These are phyloP conservation scores for Chenopodium album DNA, from an alignment of 148 eudicot species.

Conservation along the genomic window DNA sequence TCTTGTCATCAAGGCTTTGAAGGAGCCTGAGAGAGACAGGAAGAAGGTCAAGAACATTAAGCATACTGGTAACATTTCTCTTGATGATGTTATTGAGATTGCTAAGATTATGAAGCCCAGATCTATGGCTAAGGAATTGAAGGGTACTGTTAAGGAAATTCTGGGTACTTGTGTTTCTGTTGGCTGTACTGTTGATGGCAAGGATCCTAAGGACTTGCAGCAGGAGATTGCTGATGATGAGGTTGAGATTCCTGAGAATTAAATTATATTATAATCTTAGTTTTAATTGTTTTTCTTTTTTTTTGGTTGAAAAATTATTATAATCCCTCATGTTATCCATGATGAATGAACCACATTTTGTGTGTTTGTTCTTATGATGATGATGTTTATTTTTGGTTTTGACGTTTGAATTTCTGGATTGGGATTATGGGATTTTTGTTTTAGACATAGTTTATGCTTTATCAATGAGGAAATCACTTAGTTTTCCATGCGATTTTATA, in stretches of 20 bases:
- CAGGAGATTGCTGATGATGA: constrained; percentile 30
- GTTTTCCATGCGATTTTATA: neutral
- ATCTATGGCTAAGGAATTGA: constrained; percentile 31
- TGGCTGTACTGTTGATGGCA: constrained; percentile 35
- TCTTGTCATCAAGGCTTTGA: constrained; percentile 24
- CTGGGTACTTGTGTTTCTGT: constrained; percentile 31
- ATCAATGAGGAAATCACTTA: neutral
- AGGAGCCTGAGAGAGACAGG: constrained; percentile 32
- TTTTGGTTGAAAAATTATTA: too few species aligned
- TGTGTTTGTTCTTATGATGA: neutral
- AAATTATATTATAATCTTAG: neutral
- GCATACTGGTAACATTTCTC: constrained; percentile 27
- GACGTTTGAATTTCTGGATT: neutral
- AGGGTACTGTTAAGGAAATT: constrained; percentile 32
- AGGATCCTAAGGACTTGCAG: constrained; percentile 30
- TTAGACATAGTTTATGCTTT: neutral
- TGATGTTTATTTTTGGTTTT: neutral
- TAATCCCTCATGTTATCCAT: neutral
- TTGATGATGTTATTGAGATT: constrained; percentile 33
- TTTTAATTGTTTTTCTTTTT: neutral
- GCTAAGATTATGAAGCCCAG: constrained; percentile 26
- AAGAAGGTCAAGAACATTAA: constrained; percentile 31
- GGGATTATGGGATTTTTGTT: constrained; percentile 5
- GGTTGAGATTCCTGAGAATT: constrained; percentile 27
- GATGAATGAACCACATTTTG: constrained; percentile 8